phyloP scores from a whole-genome alignment of 208 protist genomes.

The Acanthamoeba triangularis region DNA sequence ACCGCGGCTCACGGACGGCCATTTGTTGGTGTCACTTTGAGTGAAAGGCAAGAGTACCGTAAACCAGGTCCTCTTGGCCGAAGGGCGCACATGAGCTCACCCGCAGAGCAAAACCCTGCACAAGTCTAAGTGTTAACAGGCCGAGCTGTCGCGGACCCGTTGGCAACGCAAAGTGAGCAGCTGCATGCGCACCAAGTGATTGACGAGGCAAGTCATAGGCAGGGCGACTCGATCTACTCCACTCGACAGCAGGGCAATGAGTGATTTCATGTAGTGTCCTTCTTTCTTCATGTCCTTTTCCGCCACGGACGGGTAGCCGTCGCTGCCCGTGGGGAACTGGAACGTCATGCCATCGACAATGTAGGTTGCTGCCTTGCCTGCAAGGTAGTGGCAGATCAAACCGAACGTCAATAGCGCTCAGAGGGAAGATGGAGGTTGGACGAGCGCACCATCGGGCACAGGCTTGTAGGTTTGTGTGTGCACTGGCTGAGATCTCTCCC shows the following conservation, averaged over 20 bases:
- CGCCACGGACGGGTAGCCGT: background rate
- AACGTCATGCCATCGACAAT: constrained; percentile 43
- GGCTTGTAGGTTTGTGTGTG: constrained; percentile 36
- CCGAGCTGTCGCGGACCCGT: background rate
- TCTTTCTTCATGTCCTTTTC: constrained; percentile 8
- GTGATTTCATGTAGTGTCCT: constrained; percentile 23
- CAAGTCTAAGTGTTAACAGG: background rate
- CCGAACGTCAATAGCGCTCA: background rate
- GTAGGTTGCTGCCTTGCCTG: constrained; percentile 38
- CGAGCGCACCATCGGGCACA: constrained; percentile 10
- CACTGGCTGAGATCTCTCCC: background rate
- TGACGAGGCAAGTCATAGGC: constrained; percentile 50
- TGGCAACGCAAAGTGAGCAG: too few species aligned
- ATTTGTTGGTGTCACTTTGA: too few species aligned
- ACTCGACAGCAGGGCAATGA: constrained; percentile 48
- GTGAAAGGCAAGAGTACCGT: background rate
- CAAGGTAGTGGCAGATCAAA: background rate
- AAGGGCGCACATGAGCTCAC: constrained; percentile 27
- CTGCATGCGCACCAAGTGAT: background rate
- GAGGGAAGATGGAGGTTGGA: background rate
- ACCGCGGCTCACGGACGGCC: background rate
- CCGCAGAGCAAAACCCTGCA: constrained; percentile 35
- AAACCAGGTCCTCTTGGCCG: background rate
- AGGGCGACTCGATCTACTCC: constrained; percentile 52
- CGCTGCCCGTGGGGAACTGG: constrained; percentile 35